Base-by-base conservation (phyloP, 768 basidiomycete genomes). In the Dioszegia hungarica region DNA sequence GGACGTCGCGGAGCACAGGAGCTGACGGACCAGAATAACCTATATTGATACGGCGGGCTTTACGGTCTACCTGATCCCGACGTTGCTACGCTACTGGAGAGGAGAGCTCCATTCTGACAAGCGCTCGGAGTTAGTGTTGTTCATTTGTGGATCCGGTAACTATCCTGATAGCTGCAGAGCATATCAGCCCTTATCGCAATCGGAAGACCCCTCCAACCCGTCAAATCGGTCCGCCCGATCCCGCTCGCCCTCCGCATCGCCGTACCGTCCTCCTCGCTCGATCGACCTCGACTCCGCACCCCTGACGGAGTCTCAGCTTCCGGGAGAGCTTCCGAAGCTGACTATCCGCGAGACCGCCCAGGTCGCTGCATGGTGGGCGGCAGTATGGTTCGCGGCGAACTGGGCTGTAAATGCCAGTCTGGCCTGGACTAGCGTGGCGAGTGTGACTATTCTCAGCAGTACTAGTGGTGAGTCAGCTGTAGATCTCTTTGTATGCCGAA, bases 11-110 rank as follows among this genome's bases (percentile, higher is more conserved):
- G 12, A 12, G 3, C 19, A 36, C 17, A 38, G 39, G n/a, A 27
- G 41, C 64, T 33, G 34, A 14, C 27, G 3, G 43, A 5, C n/a
- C 56, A 89, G 88, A 56, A 82, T 90, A 48, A 93, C 94, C 11
- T 98, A 95, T 70, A 79, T 94, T 71, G 91, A 86, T 77, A 97
- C 93, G 1, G 86, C 88, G 60, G 81, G 90, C n/a, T 98, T 98
- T 71, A 78, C 83, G 3, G 66, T 90, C 14, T 93, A 93, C 77
- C 84, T 93, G 28, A 49, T 90, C 2, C 89, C 89, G 0, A 82
- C 79, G 48, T 55, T 78, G 34, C 66, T 84, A 46, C 78, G 79
- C 48, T 76, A 64, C 49, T 66, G 62, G 29, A 69, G 72, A 51
- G 41, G 47, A 10, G 41, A 51, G 45, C 39, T 53, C 29, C 29